A percentile compares a stretch with the other conserved stretches of the same genome.
Evolutionary conservation across 768 basidiomycete species (phyloP).

Genomic region (Leccinellum rugosiceps): DNA sequence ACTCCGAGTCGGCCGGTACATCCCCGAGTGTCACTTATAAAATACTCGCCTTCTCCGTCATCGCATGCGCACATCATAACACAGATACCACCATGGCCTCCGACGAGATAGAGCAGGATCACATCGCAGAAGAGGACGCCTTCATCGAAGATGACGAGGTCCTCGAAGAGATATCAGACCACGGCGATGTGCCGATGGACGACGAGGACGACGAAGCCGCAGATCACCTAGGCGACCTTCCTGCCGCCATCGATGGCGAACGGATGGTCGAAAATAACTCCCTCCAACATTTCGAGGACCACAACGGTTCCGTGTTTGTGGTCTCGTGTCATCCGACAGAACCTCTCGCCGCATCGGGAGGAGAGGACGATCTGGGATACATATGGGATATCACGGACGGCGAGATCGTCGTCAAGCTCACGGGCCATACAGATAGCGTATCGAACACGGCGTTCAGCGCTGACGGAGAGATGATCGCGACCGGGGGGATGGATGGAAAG

Average conservation of each 20-base stretch:
- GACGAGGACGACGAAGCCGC: slow-evolving; percentile 56
- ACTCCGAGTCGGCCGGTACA: no score
- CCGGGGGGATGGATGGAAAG: slow-evolving; percentile 97
- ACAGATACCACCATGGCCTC: slow-evolving; percentile 22
- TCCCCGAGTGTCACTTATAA: background rate
- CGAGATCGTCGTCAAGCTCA: slow-evolving; percentile 76
- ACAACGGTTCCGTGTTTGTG: slow-evolving; percentile 78
- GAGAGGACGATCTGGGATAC: slow-evolving; percentile 93
- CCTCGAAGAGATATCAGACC: slow-evolving; percentile 58
- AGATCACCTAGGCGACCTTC: slow-evolving; percentile 45
- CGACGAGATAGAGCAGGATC: slow-evolving; percentile 37
- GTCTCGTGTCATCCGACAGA: slow-evolving; percentile 79
- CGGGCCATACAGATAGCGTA: slow-evolving; percentile 93
- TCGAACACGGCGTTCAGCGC: slow-evolving; percentile 71
- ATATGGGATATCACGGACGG: slow-evolving; percentile 88
- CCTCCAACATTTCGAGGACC: slow-evolving; percentile 64
- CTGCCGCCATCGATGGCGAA: slow-evolving; percentile 35
- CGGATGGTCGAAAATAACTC: slow-evolving; percentile 57
- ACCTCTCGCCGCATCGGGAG: slow-evolving; percentile 85
- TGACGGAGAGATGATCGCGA: slow-evolving; percentile 92
- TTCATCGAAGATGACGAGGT: slow-evolving; percentile 69
- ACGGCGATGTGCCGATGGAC: slow-evolving; percentile 70
- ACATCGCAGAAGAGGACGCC: slow-evolving; percentile 43
- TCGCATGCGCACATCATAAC: background rate
- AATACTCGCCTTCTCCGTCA: background rate